phyloP scores from a whole-genome alignment of 306 rosid species.

The Gynostemma pentaphyllum region DNA sequence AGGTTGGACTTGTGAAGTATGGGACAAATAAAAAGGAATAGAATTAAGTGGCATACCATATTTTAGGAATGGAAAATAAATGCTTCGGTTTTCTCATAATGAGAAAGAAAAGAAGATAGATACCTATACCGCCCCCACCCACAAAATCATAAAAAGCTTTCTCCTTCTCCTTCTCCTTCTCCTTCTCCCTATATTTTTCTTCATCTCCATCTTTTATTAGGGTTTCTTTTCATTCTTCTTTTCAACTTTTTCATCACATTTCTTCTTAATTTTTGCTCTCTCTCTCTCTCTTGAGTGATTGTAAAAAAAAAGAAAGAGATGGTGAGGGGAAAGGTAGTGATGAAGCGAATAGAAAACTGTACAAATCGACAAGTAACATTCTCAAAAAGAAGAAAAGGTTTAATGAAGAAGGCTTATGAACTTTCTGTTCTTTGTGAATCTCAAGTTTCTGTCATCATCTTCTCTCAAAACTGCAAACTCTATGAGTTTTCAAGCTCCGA shows the following conservation, averaged over 20 bases:
- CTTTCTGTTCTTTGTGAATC: slow-evolving; percentile 13
- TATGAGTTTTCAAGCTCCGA: slow-evolving; percentile 15
- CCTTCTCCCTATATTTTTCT: too few species aligned
- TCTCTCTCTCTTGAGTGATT: neutral
- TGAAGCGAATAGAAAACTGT: slow-evolving; percentile 11
- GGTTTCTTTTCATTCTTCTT: neutral
- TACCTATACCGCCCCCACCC: too few species aligned
- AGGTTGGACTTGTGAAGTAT: too few species aligned
- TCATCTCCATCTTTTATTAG: neutral
- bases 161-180: too few species aligned
- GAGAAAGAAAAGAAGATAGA: neutral
- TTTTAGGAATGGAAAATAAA: neutral
- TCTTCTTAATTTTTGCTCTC: neutral
- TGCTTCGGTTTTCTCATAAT: neutral
- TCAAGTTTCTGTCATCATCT: slow-evolving; percentile 11
- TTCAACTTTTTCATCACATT: neutral
- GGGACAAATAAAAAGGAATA: neutral
- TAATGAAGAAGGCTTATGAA: slow-evolving; percentile 8
- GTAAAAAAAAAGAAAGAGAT: neutral
- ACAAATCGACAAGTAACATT: slow-evolving; percentile 16
- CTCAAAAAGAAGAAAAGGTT: slow-evolving; percentile 15
- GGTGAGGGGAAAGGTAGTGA: slow-evolving; percentile 10
- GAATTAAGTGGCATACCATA: neutral
- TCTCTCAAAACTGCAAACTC: slow-evolving; percentile 12
- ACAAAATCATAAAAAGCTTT: neutral